Base-by-base conservation (phyloP, 257 asterid genomes). In the Henckelia pumila region DNA sequence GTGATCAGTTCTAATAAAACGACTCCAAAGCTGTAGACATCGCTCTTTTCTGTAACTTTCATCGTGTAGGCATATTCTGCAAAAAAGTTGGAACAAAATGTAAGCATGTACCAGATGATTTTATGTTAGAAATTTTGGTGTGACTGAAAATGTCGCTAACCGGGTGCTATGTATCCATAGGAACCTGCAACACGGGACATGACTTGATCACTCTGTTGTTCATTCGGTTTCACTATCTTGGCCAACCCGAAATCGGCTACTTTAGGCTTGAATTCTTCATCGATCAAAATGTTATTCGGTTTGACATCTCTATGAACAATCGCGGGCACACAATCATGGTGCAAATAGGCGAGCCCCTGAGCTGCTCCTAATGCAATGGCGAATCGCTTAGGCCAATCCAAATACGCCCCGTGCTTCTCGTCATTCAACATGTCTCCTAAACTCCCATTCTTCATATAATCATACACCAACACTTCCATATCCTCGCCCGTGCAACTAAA, bases 131-230 rank as follows among this genome's bases (percentile, higher is more conserved):
- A 62, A 20, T 8, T 20, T 35, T 62, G 53, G 20, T 7, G 16
- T 20, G 37, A 63, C 28, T 14, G 1, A 13, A 40, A 37, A 37
- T 6, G 37, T 22, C 21, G 56, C 79, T 53, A 58, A 91, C 97
- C 97, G 37, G 97, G 97, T 14, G 97, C 97, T 28, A 91, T 91
- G 58, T 91, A 91, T 29, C 97, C 96, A 7, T 79, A 85, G 58
- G 97, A 91, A 67, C 97, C 97, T 21, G 96, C 93, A 40, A 91
- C 72, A 63, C 77, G 81, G 23, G 97, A 86, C 85, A 81, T 85
- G 63, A 69, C 82, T 64, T 80, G 86, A 26, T 79, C 90, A 8
- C 80, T 77, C 49, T 50, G 80, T 1, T 72, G 73, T 1, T 61
- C 24, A 22, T 82, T 80, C 20, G 23, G 81, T 14, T 70, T 75